Evolutionary conservation across 208 protist species (phyloP).

Genomic region (Crithidia expoeki): DNA sequence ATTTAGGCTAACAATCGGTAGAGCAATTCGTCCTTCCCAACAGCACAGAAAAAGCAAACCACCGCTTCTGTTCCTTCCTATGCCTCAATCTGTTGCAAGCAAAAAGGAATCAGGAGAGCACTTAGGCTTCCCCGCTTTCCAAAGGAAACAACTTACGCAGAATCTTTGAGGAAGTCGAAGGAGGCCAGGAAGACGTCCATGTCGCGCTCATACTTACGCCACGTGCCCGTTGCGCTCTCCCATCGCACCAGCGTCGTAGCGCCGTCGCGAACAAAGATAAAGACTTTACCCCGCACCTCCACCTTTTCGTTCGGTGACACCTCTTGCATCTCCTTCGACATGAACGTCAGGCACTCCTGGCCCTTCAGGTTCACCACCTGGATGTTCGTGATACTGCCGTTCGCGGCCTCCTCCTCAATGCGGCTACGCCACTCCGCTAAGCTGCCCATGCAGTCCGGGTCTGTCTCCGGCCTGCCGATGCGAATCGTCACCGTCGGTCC

Average conservation of each 20-base stretch:
- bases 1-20: no score
- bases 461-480: slow-evolving; percentile 61
- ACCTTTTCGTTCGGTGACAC: slow-evolving; percentile 56
- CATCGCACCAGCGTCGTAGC: slow-evolving; percentile 75
- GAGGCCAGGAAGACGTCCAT: slow-evolving; percentile 73
- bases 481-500: slow-evolving; percentile 78
- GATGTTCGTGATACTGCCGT: slow-evolving; percentile 61
- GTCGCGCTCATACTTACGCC: slow-evolving; percentile 70
- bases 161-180: slow-evolving; percentile 41
- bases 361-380: slow-evolving; percentile 40
- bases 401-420: slow-evolving; percentile 56
- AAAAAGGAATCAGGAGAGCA: no score
- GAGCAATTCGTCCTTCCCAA: no score
- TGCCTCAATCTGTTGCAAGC: no score
- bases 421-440: slow-evolving; percentile 69
- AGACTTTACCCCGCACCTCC: slow-evolving; percentile 67
- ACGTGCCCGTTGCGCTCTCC: slow-evolving; percentile 55
- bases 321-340: slow-evolving; percentile 82
- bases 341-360: slow-evolving; percentile 67
- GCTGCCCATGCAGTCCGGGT: slow-evolving; percentile 72
- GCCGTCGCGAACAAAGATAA: slow-evolving; percentile 71
- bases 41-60: no score
- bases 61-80: no score
- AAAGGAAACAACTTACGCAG: slow-evolving; percentile 9
- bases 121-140: not conserved